Evolutionary conservation across 23 red algal genomes (phyloP).

Genomic region (Gracilariopsis chorda): DNA sequence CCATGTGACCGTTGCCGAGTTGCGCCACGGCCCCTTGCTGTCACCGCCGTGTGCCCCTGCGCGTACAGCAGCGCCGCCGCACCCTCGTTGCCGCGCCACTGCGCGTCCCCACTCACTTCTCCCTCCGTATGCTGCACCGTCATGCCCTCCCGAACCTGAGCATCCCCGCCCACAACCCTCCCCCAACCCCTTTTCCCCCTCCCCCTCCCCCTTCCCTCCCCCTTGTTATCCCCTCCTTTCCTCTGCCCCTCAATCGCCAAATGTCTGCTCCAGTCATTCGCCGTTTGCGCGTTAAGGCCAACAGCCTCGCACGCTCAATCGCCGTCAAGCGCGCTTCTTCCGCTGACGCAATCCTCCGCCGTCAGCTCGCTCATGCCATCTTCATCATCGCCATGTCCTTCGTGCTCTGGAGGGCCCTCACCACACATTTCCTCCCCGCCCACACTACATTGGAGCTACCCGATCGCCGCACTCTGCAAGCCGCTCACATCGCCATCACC

Average conservation of each 20-base stretch:
- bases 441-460: not conserved
- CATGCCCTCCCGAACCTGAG: not conserved
- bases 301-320: not conserved
- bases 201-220: not conserved
- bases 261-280: not conserved
- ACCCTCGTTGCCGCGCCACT: not conserved
- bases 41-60: too few species aligned
- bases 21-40: too few species aligned
- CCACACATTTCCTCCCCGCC: not conserved
- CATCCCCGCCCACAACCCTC: not conserved
- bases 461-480: not conserved
- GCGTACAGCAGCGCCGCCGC: too few species aligned
- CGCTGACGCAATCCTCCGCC: not conserved
- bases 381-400: not conserved
- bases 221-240: not conserved
- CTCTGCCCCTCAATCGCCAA: not conserved
- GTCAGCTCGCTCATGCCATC: not conserved
- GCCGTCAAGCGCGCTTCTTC: not conserved
- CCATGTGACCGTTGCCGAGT: too few species aligned
- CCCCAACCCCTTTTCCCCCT: not conserved
- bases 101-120: not conserved
- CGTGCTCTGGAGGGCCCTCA: not conserved
- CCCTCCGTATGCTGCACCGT: not conserved
- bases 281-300: not conserved
- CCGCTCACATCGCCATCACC: not conserved